Conservation (phyloP, 2,329 filamentous ascomycete species). For the Xylariaceae sp. region DNA sequence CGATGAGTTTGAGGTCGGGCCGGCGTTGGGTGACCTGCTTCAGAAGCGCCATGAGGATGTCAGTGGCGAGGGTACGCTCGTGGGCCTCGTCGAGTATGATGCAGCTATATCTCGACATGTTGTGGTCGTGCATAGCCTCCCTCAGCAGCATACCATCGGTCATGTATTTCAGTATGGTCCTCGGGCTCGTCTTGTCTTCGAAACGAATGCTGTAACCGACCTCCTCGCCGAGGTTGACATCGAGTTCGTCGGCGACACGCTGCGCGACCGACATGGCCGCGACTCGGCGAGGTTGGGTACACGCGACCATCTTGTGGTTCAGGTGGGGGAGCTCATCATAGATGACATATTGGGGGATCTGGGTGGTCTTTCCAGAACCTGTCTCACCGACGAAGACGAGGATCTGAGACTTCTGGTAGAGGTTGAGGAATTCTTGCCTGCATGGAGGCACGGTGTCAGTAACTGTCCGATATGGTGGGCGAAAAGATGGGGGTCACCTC, state of each 20-base stretch:
- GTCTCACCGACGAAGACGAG: conserved; percentile 98
- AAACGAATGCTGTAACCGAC: conserved; percentile 99
- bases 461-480: conserved; percentile 1
- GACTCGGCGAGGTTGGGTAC: conserved; percentile 94
- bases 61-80: conserved; percentile 92
- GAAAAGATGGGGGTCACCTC: conserved; percentile 43
- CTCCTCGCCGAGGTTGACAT: conserved; percentile 85
- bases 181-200: conserved; percentile 83
- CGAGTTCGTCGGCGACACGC: conserved; percentile 95
- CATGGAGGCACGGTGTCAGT: conserved; percentile 3
- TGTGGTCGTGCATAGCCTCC: conserved; percentile 93
- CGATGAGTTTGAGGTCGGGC: conserved; percentile 91
- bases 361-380: conserved; percentile 97
- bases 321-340: conserved; percentile 91
- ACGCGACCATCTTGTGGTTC: conserved; percentile 84
- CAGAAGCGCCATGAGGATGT: conserved; percentile 92
- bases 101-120: conserved; percentile 86
- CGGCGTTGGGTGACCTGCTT: conserved; percentile 81
- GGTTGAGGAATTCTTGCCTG: conserved; percentile 83
- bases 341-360: conserved; percentile 97
- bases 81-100: conserved; percentile 99
- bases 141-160: conserved; percentile 97
- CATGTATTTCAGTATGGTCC: conserved; percentile 98
- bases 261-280: conserved; percentile 98
- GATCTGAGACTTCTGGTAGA: conserved; percentile 92